These are phyloP conservation scores for Diaporthe helianthi DNA, from an alignment of 2,329 filamentous ascomycete genomes.

Conservation along the genomic window DNA sequence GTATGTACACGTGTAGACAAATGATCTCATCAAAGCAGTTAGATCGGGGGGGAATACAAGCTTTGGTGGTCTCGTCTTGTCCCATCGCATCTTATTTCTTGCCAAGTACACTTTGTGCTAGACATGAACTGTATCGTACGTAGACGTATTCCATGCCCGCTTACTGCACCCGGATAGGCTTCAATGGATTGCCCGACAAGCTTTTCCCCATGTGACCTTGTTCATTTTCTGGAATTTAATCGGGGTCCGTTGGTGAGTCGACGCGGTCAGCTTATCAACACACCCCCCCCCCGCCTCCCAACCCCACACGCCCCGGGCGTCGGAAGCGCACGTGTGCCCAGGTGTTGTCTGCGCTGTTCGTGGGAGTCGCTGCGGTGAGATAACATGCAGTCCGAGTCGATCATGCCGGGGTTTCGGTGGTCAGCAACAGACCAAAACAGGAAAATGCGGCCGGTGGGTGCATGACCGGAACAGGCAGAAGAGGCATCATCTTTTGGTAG, in stretches of 20 bases:
- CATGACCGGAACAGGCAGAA: neutral
- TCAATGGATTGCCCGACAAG: constrained; percentile 22
- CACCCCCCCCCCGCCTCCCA: no score
- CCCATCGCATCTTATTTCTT: constrained; percentile 12
- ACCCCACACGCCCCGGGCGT: neutral
- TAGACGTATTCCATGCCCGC: neutral
- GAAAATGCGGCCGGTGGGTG: neutral
- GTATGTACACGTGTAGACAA: neutral
- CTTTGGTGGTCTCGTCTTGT: neutral
- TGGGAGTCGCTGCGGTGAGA: neutral
- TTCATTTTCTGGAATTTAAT: neutral
- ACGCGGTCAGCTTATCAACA: constrained; percentile 6
- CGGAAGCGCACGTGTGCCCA: neutral
- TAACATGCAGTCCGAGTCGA: neutral
- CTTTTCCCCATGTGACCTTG: neutral
- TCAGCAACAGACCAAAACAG: constrained; percentile 11
- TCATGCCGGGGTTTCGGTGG: neutral
- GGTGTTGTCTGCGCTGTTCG: neutral
- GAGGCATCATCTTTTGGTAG: neutral
- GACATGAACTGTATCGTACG: neutral
- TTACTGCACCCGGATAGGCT: constrained; percentile 2
- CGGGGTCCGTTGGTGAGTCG: constrained; percentile 2
- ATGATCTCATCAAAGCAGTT: constrained; percentile 5
- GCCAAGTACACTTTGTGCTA: neutral
- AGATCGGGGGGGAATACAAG: neutral